Base-by-base conservation (phyloP, 2,329 filamentous ascomycete genomes). In the Cephalotrichum gorgonifer region DNA sequence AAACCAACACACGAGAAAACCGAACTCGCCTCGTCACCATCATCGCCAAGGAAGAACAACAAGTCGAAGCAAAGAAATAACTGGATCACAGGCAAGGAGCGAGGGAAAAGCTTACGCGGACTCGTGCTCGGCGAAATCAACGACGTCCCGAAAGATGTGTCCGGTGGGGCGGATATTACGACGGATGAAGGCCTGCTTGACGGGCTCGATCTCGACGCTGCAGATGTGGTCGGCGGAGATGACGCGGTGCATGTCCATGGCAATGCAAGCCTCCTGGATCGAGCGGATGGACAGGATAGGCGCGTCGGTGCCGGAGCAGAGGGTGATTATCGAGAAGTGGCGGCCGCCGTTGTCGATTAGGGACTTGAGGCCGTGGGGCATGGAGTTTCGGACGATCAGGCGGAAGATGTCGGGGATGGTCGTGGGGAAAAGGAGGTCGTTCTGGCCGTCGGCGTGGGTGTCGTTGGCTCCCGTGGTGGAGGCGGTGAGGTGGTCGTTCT, bases 261-360 rank as follows among this genome's bases (percentile, higher is more conserved):
- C 50, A 57, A 61, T 60, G 63, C 58, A 48, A 3, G 73, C 65
- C 15, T 75, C 66, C 35, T 65, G 61, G 43, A 88, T 64, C 60
- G 82, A 67, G 14, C 78, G 66, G 14, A 88, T 59, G 0, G 82
- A 81, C 1, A 89, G 68, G 2, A 91, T 64, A 0, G 86, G 86
- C 4, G 80, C 79, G 55, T 91, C 86, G 0, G 86, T 90, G 0
- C 86, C 86, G 1, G 85, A 89, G 59, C 85, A 90, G 69, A 89
- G 79, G 0, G 86, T 91, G 0, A 75, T 85, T 25, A 89, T 60
- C n/a, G 39, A 31, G 41, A 49, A 49, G 47, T 49, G 47, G 22
- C 42, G 23, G 27, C 47, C 47, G 33, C 26, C 26, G 25, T 27
- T 28, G 8, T n/a, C 11, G 23, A 25, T 3, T n/a, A 48, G 25